Evolutionary conservation across 78 protist species (phyloP).

Genomic region (Bigelowiella natans): DNA sequence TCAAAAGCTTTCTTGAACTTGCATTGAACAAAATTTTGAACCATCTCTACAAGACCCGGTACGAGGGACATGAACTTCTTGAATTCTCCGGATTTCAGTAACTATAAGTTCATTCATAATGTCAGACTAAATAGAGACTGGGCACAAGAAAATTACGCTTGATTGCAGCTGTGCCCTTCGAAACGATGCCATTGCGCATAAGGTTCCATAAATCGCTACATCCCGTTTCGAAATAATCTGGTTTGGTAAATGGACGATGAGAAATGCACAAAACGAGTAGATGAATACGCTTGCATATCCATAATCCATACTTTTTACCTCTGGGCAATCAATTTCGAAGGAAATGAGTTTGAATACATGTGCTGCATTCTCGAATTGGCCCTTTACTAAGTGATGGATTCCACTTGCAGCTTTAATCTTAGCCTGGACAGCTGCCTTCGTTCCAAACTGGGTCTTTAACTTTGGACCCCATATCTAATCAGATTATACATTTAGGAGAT

Average conservation of each 20-base stretch:
- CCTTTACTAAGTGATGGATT: not conserved
- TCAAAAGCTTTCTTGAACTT: not conserved
- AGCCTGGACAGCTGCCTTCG: not conserved
- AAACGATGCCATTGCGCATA: not conserved
- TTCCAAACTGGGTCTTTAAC: not conserved
- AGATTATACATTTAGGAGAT: too few relatives aligned
- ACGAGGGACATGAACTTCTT: not conserved
- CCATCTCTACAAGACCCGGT: not conserved
- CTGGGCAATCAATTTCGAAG: not conserved
- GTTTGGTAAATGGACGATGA: not conserved
- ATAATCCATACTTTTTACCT: not conserved
- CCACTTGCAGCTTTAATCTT: not conserved
- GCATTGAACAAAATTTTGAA: not conserved
- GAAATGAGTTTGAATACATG: not conserved
- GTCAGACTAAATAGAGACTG: too few relatives aligned
- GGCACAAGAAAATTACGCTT: not conserved
- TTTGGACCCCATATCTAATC: not conserved
- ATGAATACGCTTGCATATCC: not conserved
- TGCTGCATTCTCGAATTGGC: not conserved
- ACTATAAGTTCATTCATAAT: too few relatives aligned
- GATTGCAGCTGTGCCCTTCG: not conserved
- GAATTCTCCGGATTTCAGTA: not conserved
- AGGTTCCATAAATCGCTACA: not conserved
- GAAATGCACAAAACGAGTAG: too few relatives aligned
- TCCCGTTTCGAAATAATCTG: not conserved